Base-by-base conservation (phyloP, 306 rosid genomes). In the Malus orientalis region DNA sequence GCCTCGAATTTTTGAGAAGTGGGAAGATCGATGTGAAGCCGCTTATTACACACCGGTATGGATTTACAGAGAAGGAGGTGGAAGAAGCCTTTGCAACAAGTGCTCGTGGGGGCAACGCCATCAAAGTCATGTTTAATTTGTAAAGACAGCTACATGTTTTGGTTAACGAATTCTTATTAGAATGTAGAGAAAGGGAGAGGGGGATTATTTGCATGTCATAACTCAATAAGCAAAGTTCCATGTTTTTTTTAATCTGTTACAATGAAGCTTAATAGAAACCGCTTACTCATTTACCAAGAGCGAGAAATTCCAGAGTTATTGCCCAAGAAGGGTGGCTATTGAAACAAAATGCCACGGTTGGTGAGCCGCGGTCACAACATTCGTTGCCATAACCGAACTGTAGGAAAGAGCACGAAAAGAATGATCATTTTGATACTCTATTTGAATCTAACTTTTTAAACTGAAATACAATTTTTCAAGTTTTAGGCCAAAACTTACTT, bases 381-480 rank as follows among this genome's bases (percentile, higher is more conserved):
- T 10, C 45, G 12, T 42, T 8, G 45, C 45, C 3, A 42, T 9
- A 42, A 3, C 45, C 12, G 12, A 42, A 8, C 3, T 9, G 44
- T 40, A 40, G 44, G 44, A 40, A 40, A 40, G 11, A 40, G 44
- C 11, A 40, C 9, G 11, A 40, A 40, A 40, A 40, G 3, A 33
- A 33, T 5, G 36, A 1, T 1, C 0, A 6, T 2, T 33, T 5
- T 6, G 2, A 0, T 33, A 33, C 8, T 33, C 8, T 33, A 33
- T 8, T 33, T 33, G 0, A 33, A 33, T 33, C 0, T 0, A 33
- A 33, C 38, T 33, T 33, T 33, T 33, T 5, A 33, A 33, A 33
- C 2, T 33, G 2, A 33, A 1, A 33, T 6, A 33, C 0, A 33
- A 33, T 33, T 33, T 33, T 33, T 33, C 2, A 33, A 33, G 38